Base-by-base conservation (phyloP, 768 basidiomycete species). In the Tylopilus balloui region DNA sequence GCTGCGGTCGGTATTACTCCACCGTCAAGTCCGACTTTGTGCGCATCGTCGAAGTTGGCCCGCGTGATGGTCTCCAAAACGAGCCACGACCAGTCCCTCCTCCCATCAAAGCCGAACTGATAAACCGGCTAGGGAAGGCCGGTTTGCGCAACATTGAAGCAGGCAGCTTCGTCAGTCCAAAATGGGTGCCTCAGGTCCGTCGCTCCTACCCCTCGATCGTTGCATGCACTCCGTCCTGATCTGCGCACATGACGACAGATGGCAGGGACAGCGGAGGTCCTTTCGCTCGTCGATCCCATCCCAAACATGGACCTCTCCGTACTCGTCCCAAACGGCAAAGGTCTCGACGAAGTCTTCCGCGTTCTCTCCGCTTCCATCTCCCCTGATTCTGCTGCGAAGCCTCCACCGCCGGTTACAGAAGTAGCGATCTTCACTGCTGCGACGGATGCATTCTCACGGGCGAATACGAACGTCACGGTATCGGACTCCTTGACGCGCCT, bases 11-110 rank as follows among this genome's bases (percentile, higher is more conserved):
- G 14, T 20, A 8, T 31, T 41, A 55, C 23, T 53, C 58, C 12
- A 42, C 42, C 14, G 19, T 31, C 10, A 47, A 53, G 27, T 48
- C 61, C 48, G 55, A 64, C 39, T 55, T 55, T 42, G 65, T 66
- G 7, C 67, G 60, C 43, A 86, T 96, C 38, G 86, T 97, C 37
- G 93, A 95, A 68, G 91, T 95, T 4, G 88, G 89, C 1, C 89
- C 92, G 1, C 75, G 93, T 24, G 93, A 97, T 67, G 93, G 93
- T 1, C 75, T 97, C 11, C 92, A 95, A 71, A 95, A 95, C 60
- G 88, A 96, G 60, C 82, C 84, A 54, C 74, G 77, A 0, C 71
- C 83, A 6, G 81, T 95, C 7, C 77, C 86, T 23, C 81, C 83
- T 1, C 78, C 79, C 24, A 70, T 86, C 51, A 94, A 94, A 66